phyloP scores from a whole-genome alignment of 2,329 filamentous ascomycete species.

The Pseudohalonectria lignicola region DNA sequence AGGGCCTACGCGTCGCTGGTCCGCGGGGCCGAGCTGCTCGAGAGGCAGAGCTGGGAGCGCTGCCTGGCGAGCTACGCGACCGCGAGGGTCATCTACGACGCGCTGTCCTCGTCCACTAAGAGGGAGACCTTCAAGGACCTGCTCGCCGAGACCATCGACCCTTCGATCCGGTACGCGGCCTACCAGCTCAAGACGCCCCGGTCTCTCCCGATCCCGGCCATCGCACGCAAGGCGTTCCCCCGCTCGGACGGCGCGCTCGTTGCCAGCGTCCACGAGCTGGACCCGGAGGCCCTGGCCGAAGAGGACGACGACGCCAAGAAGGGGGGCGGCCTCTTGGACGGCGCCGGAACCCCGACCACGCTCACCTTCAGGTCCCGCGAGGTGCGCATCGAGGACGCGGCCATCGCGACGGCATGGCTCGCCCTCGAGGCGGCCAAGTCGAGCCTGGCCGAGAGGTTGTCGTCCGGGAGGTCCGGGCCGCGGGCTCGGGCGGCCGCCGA shows the following conservation, averaged over 20 bases:
- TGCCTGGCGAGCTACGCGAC: conserved; percentile 69
- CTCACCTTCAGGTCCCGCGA: conserved; percentile 79
- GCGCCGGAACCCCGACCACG: conserved; percentile 48
- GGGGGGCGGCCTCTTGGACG: conserved; percentile 19
- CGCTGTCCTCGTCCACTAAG: conserved; percentile 47
- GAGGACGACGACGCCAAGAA: conserved; percentile 35
- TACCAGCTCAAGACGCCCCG: conserved; percentile 85
- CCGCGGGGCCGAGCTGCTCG: conserved; percentile 67
- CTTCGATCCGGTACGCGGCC: conserved; percentile 86
- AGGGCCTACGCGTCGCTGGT: conserved; percentile 73
- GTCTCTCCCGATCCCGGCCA: conserved; percentile 67
- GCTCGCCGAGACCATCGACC: conserved; percentile 76
- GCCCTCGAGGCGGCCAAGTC: conserved; percentile 48
- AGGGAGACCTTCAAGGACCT: conserved; percentile 80
- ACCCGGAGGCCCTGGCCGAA: conserved; percentile 56
- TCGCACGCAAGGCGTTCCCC: conserved; percentile 72
- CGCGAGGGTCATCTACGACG: conserved; percentile 72
- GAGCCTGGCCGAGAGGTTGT: conserved; percentile 35
- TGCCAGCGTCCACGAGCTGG: conserved; percentile 56
- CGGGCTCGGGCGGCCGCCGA: conserved; percentile 13
- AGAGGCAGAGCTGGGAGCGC: conserved; percentile 75
- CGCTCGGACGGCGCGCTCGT: conserved; percentile 50
- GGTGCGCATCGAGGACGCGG: conserved; percentile 84
- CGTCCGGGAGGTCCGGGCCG: conserved; percentile 22
- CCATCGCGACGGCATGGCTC: conserved; percentile 76